A percentile compares a stretch with the other conserved stretches of the same genome.
These are phyloP conservation scores for Dendrobium nobile DNA, from an alignment of 106 monocot species.

Conservation along the genomic window DNA sequence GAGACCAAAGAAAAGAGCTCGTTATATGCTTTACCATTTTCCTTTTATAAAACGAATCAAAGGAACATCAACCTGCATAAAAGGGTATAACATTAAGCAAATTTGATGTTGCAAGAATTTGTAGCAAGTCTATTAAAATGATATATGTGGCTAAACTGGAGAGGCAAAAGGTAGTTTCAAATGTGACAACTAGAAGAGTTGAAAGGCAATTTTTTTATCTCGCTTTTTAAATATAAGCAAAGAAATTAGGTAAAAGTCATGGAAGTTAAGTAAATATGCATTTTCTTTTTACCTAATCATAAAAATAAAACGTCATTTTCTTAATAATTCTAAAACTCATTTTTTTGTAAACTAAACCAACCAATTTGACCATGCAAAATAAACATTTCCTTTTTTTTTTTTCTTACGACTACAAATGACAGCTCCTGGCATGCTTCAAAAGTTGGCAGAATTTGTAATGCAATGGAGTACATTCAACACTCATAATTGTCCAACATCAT, in stretches of 20 bases:
- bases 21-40: slow-evolving; percentile 40
- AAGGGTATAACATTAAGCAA: slow-evolving; percentile 4
- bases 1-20: not conserved
- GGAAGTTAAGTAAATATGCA: not conserved
- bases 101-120: not conserved
- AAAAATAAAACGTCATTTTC: not conserved
- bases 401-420: not conserved
- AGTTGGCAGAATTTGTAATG: not conserved
- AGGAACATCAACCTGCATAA: slow-evolving; percentile 55
- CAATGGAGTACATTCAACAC: not conserved
- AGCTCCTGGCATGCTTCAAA: not conserved
- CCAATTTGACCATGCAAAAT: not conserved
- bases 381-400: not conserved
- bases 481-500: not conserved
- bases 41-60: slow-evolving; percentile 68
- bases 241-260: not conserved
- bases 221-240: not conserved
- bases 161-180: not conserved
- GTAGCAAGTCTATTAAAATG: not conserved
- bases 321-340: not conserved
- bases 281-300: not conserved
- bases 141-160: not conserved
- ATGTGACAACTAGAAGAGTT: not conserved
- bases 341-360: not conserved
- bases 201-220: not conserved